phyloP scores from a whole-genome alignment of 495 filamentous ascomycete genomes.

The Achaetomiella virescens region DNA sequence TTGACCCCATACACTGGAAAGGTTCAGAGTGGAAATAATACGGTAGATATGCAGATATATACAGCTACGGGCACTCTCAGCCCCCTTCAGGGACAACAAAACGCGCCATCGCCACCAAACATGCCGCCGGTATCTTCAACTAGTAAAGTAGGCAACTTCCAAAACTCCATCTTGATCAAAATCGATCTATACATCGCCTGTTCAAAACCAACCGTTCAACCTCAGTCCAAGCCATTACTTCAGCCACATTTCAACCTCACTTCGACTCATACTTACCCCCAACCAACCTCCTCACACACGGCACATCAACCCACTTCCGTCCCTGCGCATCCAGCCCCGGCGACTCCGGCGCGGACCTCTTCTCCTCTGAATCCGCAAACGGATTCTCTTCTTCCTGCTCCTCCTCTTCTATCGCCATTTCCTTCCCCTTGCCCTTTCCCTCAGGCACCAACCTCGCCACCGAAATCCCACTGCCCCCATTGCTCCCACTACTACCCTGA shows the following conservation, averaged over 20 bases:
- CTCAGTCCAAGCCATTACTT: background rate
- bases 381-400: conserved; percentile 37
- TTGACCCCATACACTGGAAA: too few relatives aligned
- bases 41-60: background rate
- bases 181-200: conserved; percentile 6
- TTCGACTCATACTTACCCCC: conserved; percentile 71
- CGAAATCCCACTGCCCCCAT: conserved; percentile 55
- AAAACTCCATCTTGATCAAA: background rate
- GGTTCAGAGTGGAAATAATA: background rate
- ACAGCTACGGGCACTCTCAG: conserved; percentile 2
- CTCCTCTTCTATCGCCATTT: conserved; percentile 35
- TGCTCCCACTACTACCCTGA: conserved; percentile 39
- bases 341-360: conserved; percentile 28
- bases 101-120: background rate
- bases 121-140: background rate
- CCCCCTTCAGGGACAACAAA: background rate
- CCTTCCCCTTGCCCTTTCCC: conserved; percentile 36
- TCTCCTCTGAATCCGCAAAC: conserved; percentile 36
- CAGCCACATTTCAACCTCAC: conserved; percentile 15
- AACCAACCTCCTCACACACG: conserved; percentile 62
- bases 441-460: conserved; percentile 41
- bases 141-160: background rate
- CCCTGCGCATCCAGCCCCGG: conserved; percentile 26
- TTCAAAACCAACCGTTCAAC: conserved; percentile 3
- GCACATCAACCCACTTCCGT: conserved; percentile 66